Conservation (phyloP, 2,329 filamentous ascomycete genomes). For the Fusarium penzigii region DNA sequence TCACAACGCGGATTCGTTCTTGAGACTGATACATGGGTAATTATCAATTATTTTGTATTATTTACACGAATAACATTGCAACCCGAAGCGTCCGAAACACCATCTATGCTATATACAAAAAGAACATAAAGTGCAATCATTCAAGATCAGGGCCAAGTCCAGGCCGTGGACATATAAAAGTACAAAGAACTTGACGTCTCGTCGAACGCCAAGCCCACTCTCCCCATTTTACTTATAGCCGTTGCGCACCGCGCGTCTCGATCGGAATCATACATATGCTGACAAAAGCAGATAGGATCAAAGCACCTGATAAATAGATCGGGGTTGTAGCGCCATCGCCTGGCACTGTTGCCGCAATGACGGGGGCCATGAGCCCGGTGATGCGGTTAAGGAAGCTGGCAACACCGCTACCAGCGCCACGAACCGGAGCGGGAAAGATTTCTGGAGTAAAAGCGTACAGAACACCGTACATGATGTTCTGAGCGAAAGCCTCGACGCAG, state of each 20-base stretch:
- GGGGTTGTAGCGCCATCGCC: slow-evolving; percentile 59
- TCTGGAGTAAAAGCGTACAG: slow-evolving; percentile 78
- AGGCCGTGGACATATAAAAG: neutral
- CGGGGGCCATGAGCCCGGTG: slow-evolving; percentile 66
- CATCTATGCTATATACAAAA: neutral
- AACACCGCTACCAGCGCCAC: slow-evolving; percentile 72
- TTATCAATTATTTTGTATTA: neutral
- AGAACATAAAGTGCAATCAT: neutral
- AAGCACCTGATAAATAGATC: slow-evolving; percentile 56
- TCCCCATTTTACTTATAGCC: slow-evolving; percentile 41
- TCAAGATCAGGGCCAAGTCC: neutral
- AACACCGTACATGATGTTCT: slow-evolving; percentile 78
- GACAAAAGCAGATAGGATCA: slow-evolving; percentile 61
- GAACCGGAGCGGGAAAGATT: slow-evolving; percentile 71
- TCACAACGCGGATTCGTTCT: neutral
- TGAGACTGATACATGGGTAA: neutral
- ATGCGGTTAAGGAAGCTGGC: slow-evolving; percentile 70
- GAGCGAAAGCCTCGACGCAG: slow-evolving; percentile 69
- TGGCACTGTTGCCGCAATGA: slow-evolving; percentile 63
- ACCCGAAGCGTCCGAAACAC: neutral
- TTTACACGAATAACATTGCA: neutral
- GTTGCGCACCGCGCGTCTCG: slow-evolving; percentile 61
- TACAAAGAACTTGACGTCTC: too few species aligned
- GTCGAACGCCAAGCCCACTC: too few species aligned
- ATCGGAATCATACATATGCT: slow-evolving; percentile 63